Evolutionary conservation across 805 yeast species (phyloP).

Genomic region (Spathaspora passalidarum): DNA sequence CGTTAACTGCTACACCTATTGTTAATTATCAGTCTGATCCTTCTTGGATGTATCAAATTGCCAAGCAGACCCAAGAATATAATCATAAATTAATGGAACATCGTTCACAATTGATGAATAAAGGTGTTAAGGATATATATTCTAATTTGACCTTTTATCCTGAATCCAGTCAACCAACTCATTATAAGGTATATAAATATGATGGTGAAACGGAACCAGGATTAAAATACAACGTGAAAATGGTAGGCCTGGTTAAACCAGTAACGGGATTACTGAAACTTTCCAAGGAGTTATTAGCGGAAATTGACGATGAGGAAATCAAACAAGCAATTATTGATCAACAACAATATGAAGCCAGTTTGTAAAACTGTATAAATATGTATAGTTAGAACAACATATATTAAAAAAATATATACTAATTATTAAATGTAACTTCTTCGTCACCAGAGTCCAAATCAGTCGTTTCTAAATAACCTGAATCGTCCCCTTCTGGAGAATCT

Average conservation of each 20-base stretch:
- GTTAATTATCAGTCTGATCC: slow-evolving; percentile 53
- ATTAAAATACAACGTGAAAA: slow-evolving; percentile 45
- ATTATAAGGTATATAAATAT: slow-evolving; percentile 26
- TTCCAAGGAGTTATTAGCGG: slow-evolving; percentile 56
- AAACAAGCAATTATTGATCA: slow-evolving; percentile 62
- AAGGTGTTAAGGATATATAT: slow-evolving; percentile 75
- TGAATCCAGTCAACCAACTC: slow-evolving; percentile 66
- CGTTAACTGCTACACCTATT: slow-evolving; percentile 32
- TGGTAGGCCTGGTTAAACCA: slow-evolving; percentile 42
- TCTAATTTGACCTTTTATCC: slow-evolving; percentile 84
- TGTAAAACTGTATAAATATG: slow-evolving; percentile 3
- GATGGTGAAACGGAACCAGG: slow-evolving; percentile 25
- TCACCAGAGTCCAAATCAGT: slow-evolving; percentile 13
- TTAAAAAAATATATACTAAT: not conserved
- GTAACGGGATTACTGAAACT: slow-evolving; percentile 67
- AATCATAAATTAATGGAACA: slow-evolving; percentile 60
- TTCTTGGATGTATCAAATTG: slow-evolving; percentile 84
- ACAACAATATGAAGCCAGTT: slow-evolving; percentile 43
- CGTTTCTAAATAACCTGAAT: slow-evolving; percentile 6
- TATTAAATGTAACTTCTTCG: slow-evolving; percentile 12
- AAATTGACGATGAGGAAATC: slow-evolving; percentile 49
- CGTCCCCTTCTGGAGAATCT: slow-evolving; percentile 12
- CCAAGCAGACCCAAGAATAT: slow-evolving; percentile 69
- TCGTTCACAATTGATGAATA: slow-evolving; percentile 51
- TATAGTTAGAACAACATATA: not conserved